Evolutionary conservation across 2,329 filamentous ascomycete genomes (phyloP).

Genomic region (Stagonosporopsis cucurbitacearum): DNA sequence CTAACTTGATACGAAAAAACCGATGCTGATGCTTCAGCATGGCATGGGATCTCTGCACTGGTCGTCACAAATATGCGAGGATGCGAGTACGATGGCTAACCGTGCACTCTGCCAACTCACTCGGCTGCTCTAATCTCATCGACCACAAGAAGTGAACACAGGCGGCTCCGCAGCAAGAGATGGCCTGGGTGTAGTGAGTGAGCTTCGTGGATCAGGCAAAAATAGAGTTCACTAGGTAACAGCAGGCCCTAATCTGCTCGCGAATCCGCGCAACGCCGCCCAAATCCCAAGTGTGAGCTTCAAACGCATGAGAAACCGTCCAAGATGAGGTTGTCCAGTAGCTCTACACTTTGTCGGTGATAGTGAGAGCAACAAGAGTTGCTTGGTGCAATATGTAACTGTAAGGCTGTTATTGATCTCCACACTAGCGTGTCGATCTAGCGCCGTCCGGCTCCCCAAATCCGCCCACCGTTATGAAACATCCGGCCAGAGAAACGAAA

Average conservation of each 20-base stretch:
- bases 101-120: background rate
- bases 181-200: background rate
- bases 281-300: conserved; percentile 3
- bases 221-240: conserved; percentile 10
- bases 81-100: background rate
- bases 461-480: conserved; percentile 18
- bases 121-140: background rate
- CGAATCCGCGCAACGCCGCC: background rate
- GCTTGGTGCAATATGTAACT: background rate
- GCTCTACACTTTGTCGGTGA: background rate
- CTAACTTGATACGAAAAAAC: background rate
- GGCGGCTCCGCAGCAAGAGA: background rate
- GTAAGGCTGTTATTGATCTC: conserved; percentile 3
- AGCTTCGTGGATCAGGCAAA: background rate
- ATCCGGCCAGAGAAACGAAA: conserved; percentile 16
- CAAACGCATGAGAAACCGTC: conserved; percentile 1
- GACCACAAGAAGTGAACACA: background rate
- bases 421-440: conserved; percentile 12
- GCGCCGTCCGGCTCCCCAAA: conserved; percentile 18
- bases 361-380: background rate
- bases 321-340: background rate
- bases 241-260: background rate
- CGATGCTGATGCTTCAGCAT: background rate
- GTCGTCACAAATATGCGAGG: background rate
- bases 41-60: background rate